Base-by-base conservation (phyloP, 345 rosid species). In the Eucalyptus tenuipes region DNA sequence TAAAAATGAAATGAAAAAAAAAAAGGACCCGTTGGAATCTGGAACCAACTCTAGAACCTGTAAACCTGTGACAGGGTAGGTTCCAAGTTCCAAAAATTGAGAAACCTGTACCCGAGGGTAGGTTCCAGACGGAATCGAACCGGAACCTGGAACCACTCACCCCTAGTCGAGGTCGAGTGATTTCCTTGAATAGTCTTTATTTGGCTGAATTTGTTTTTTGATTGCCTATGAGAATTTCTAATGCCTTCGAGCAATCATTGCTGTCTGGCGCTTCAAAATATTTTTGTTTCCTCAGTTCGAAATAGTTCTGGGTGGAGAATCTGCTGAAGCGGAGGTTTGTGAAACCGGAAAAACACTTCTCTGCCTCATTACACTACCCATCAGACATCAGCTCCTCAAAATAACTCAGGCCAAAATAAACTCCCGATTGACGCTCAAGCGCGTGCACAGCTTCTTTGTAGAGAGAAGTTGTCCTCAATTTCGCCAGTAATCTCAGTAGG, bases 271-370 rank as follows among this genome's bases (percentile, higher is more conserved):
- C 15, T 13, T 49, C 13, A 42, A 42, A 42, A 49, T 14, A 13
- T 13, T 92, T 91, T 88, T 94, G 95, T 91, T 96, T 92, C 91
- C 94, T 92, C 90, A 96, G 91, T 91, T 94, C 94, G 84, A 93
- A 94, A 90, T 93, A 95, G 88, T 92, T 92, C 89, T 93, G 93
- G 91, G 55, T 89, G 1, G 94, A 94, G 90, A 91, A 93, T 47
- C 91, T 90, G 87, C 94, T 96, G 75, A 92, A 91, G 61, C 88
- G 71, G 45, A 82, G 89, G 89, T 92, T 87, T 22, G 95, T 93
- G 91, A 95, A 96, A 66, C 94, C 95, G 61, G 94, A 86, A 18
- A 96, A 89, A 90, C 95, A 96, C 87, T 91, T 94, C 92, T 96
- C 95, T 47, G 93, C 96, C 87, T 93, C 94, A 87, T 75, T 90